Base-by-base conservation (phyloP, 1,284 basidiomycete genomes). In the Ganoderma lucidum region DNA sequence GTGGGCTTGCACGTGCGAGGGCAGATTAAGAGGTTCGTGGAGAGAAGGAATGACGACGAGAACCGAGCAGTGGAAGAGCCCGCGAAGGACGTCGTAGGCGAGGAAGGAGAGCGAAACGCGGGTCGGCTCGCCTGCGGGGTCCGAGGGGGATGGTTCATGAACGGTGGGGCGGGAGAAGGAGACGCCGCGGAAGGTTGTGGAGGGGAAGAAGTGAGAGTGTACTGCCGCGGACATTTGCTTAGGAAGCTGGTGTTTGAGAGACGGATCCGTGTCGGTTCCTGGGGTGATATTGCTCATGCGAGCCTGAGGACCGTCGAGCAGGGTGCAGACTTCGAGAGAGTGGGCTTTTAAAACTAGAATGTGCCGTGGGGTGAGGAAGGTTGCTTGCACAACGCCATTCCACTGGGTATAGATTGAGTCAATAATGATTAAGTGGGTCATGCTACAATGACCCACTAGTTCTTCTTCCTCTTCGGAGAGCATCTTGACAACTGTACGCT, bases 31-130 rank as follows among this genome's bases (percentile, higher is more conserved):
- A 0, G 55, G 55, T 6, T 14, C 19, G 35, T 35, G 35, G 39
- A 23, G 1, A 1, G 60, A 23, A 8, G 74, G 74, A 32, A 76
- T 71, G 3, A 53, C 63, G 6, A 75, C 42, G n/a, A 64, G 74
- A 28, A 87, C 80, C 19, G 75, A 67, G 71, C 83, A 89, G 68
- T 85, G 83, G 73, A 84, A 88, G 30, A 88, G 80, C 0, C 88
- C 88, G 73, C 83, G 83, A 23, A 87, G 80, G 51, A 85, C 79
- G 70, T 89, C 87, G 72, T 84, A 85, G n/a, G 83, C 83, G 63
- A 89, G 80, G 69, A 87, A 78, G 19, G 79, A 80, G 48, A 84
- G 70, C 5, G 75, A 76, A 17, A 71, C 66, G 30, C 48, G 56
- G 4, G 41, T 69, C 14, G 66, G 61, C 19, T 64, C 67, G n/a